Percentiles rank a stretch among this genome's conserved stretches.
Conservation (phyloP, 108 stramenopile species). For the Bacterosira constricta region DNA sequence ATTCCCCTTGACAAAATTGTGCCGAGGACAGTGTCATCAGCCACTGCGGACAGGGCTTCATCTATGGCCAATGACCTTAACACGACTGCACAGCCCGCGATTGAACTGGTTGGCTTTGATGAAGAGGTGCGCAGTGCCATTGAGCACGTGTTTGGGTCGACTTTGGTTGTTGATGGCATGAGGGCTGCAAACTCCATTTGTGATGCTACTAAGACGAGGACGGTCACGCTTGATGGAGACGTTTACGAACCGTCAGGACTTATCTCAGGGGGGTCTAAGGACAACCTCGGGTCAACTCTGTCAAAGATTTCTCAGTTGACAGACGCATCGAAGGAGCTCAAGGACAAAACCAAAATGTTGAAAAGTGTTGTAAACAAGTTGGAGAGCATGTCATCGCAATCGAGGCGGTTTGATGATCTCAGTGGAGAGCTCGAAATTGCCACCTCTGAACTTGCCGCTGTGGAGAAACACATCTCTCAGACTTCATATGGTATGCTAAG, state of each 20-base stretch:
- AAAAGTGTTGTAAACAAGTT: slow-evolving; percentile 53
- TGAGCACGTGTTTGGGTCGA: slow-evolving; percentile 94
- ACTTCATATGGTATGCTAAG: slow-evolving; percentile 82
- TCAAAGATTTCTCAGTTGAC: slow-evolving; percentile 70
- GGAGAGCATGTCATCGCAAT: slow-evolving; percentile 52
- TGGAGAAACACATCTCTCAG: slow-evolving; percentile 90
- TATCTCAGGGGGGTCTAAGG: slow-evolving; percentile 92
- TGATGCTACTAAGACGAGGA: slow-evolving; percentile 88
- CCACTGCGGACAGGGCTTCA: slow-evolving; percentile 55
- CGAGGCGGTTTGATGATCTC: slow-evolving; percentile 63
- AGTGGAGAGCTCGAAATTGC: slow-evolving; percentile 74
- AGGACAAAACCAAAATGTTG: slow-evolving; percentile 49
- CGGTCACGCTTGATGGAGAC: slow-evolving; percentile 97
- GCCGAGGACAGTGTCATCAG: slow-evolving; percentile 54
- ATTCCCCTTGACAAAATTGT: slow-evolving; percentile 97
- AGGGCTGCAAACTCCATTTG: slow-evolving; percentile 93
- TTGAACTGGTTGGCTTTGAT: slow-evolving; percentile 96
- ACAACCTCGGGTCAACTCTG: slow-evolving; percentile 83
- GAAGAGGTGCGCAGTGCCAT: slow-evolving; percentile 93
- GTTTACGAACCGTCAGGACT: slow-evolving; percentile 97
- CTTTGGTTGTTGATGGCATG: slow-evolving; percentile 90
- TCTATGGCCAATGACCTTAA: slow-evolving; percentile 75
- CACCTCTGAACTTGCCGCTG: slow-evolving; percentile 66
- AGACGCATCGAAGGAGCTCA: slow-evolving; percentile 53
- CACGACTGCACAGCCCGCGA: slow-evolving; percentile 84